Conservation (phyloP, 495 filamentous ascomycete species). For the Aspergillus taichungensis region DNA sequence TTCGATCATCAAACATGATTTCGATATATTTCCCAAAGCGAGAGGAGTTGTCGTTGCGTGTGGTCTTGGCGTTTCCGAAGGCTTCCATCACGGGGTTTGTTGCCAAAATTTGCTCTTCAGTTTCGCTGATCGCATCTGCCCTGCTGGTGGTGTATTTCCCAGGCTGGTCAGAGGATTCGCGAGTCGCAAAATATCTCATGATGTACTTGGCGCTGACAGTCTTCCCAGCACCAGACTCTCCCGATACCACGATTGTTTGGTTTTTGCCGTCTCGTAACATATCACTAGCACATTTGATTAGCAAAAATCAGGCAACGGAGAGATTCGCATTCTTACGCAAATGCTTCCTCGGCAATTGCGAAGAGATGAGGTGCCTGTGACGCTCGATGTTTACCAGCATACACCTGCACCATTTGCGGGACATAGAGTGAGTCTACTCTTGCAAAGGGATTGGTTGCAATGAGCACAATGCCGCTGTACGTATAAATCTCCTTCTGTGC, state of each 20-base stretch:
- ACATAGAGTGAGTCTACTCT: slow-evolving; percentile 97
- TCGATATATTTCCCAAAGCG: slow-evolving; percentile 99
- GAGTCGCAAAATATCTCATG: slow-evolving; percentile 98
- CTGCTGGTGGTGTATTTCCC: slow-evolving; percentile 69
- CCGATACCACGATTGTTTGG: slow-evolving; percentile 97
- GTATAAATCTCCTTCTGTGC: slow-evolving; percentile 99
- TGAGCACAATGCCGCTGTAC: slow-evolving; percentile 97
- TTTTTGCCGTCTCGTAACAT: slow-evolving; percentile 95
- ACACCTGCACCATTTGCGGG: slow-evolving; percentile 97
- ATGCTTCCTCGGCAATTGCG: slow-evolving; percentile 97
- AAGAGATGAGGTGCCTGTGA: slow-evolving; percentile 97
- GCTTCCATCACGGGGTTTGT: slow-evolving; percentile 99
- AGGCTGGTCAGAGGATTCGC: slow-evolving; percentile 86
- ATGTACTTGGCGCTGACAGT: slow-evolving; percentile 99
- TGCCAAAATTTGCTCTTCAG: slow-evolving; percentile 94
- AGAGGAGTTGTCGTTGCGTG: slow-evolving; percentile 97
- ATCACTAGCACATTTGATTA: slow-evolving; percentile 48
- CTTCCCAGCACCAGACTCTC: slow-evolving; percentile 97
- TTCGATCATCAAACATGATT: slow-evolving; percentile 94
- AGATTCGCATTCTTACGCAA: slow-evolving; percentile 57
- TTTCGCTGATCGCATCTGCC: slow-evolving; percentile 89
- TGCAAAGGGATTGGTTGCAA: slow-evolving; percentile 97
- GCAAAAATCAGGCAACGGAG: slow-evolving; percentile 1
- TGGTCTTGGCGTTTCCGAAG: slow-evolving; percentile 98
- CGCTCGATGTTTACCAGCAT: slow-evolving; percentile 92